phyloP scores from a whole-genome alignment of 345 rosid genomes.

The Ceriops decandra region DNA sequence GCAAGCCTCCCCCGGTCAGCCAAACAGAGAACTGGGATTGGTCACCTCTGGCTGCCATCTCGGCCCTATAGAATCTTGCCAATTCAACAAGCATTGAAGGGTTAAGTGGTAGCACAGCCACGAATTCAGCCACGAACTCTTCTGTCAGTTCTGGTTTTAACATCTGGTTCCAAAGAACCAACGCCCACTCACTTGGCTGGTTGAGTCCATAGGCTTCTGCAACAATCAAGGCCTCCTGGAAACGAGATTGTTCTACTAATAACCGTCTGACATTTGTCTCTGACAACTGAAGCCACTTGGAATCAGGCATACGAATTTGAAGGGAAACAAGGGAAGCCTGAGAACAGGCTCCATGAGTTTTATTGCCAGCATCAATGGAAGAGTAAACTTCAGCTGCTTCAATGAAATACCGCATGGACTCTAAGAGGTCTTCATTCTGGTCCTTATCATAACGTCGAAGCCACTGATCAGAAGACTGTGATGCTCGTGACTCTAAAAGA shows the following conservation, averaged over 20 bases:
- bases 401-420: conserved; percentile 86
- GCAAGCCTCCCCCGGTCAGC: conserved; percentile 89
- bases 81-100: conserved; percentile 81
- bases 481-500: conserved; percentile 80
- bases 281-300: conserved; percentile 73
- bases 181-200: conserved; percentile 94
- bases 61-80: conserved; percentile 78
- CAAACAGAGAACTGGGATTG: conserved; percentile 94
- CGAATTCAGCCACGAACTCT: conserved; percentile 91
- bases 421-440: conserved; percentile 90
- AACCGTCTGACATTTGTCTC: conserved; percentile 90
- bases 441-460: conserved; percentile 68
- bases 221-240: conserved; percentile 92
- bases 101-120: conserved; percentile 89
- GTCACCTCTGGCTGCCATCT: conserved; percentile 90
- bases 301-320: conserved; percentile 95
- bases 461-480: conserved; percentile 72
- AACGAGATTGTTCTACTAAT: conserved; percentile 82
- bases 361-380: conserved; percentile 92
- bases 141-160: conserved; percentile 81
- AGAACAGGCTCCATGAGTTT: conserved; percentile 78
- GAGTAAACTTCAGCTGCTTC: conserved; percentile 96
- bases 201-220: conserved; percentile 97
- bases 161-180: conserved; percentile 94
- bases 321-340: conserved; percentile 94